Percentiles rank a stretch among this genome's conserved stretches.
These are phyloP conservation scores for Chaetoscypha palmicola DNA, from an alignment of 2,329 filamentous ascomycete species.

Conservation along the genomic window DNA sequence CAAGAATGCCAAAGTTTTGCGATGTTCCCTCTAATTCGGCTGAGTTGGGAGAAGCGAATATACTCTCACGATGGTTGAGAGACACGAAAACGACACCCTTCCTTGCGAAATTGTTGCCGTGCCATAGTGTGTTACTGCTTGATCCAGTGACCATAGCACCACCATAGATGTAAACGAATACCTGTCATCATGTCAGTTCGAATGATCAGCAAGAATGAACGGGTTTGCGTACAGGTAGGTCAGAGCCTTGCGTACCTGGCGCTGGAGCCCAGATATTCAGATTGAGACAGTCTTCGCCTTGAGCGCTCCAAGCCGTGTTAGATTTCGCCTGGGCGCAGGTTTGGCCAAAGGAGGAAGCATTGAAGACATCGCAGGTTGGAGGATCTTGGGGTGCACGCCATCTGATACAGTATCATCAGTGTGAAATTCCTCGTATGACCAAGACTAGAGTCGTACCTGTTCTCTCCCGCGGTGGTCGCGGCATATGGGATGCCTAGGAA, in stretches of 20 bases:
- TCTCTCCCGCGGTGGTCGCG: slow-evolving; percentile 35
- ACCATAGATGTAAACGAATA: slow-evolving; percentile 33
- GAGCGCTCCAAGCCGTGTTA: slow-evolving; percentile 18
- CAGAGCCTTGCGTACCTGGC: not conserved
- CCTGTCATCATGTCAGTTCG: slow-evolving; percentile 1
- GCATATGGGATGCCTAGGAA: slow-evolving; percentile 37
- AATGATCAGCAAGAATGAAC: too few relatives aligned
- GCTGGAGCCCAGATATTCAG: slow-evolving; percentile 35
- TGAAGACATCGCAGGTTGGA: slow-evolving; percentile 13
- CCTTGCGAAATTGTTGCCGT: slow-evolving; percentile 13
- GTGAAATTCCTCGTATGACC: not conserved
- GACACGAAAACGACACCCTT: slow-evolving; percentile 32
- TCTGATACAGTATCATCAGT: slow-evolving; percentile 10
- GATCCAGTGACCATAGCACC: slow-evolving; percentile 35
- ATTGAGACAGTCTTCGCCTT: slow-evolving; percentile 38
- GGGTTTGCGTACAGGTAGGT: slow-evolving; percentile 23
- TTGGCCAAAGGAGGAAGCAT: slow-evolving; percentile 16
- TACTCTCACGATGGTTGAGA: slow-evolving; percentile 38
- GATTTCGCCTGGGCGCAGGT: slow-evolving; percentile 29
- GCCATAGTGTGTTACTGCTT: slow-evolving; percentile 32
- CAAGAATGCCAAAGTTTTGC: slow-evolving; percentile 42
- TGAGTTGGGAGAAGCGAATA: slow-evolving; percentile 35
- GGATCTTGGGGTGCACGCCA: slow-evolving; percentile 30
- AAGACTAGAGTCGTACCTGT: slow-evolving; percentile 24
- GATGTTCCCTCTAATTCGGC: slow-evolving; percentile 5